Conservation (phyloP, 768 basidiomycete genomes). For the Suillus paluster region DNA sequence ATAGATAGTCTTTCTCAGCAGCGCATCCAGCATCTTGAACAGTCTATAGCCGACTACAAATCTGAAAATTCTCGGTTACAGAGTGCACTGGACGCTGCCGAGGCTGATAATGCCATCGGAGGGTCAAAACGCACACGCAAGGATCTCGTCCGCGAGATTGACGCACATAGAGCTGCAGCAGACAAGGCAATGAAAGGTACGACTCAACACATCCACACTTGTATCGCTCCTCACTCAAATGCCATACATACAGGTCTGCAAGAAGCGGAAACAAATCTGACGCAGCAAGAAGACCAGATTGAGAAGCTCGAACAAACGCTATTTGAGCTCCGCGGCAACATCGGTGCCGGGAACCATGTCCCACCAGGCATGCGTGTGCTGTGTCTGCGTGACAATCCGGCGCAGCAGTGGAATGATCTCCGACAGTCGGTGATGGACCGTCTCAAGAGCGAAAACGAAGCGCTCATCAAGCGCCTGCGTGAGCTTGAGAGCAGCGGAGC, state of each 20-base stretch:
- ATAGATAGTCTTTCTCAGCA: slow-evolving; percentile 40
- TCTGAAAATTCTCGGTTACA: slow-evolving; percentile 48
- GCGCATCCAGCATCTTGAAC: slow-evolving; percentile 58
- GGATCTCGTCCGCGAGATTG: slow-evolving; percentile 45
- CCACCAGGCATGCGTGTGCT: slow-evolving; percentile 73
- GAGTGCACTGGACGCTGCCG: slow-evolving; percentile 51
- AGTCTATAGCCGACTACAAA: slow-evolving; percentile 60
- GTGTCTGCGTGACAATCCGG: slow-evolving; percentile 79
- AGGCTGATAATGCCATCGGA: slow-evolving; percentile 34
- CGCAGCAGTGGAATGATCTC: slow-evolving; percentile 79
- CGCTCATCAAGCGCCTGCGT: slow-evolving; percentile 67
- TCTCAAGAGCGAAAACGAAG: slow-evolving; percentile 82
- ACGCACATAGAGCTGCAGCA: slow-evolving; percentile 41
- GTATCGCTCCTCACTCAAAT: slow-evolving; percentile 3
- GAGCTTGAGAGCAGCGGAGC: slow-evolving; percentile 56
- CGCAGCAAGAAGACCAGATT: slow-evolving; percentile 53
- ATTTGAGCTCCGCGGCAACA: slow-evolving; percentile 77
- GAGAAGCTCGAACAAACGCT: slow-evolving; percentile 79
- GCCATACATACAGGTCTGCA: slow-evolving; percentile 45
- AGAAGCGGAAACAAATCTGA: slow-evolving; percentile 38
- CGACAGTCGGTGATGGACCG: slow-evolving; percentile 76
- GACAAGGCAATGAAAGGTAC: slow-evolving; percentile 47
- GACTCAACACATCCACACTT: background rate
- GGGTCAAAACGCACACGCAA: slow-evolving; percentile 33
- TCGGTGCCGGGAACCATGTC: slow-evolving; percentile 74